A percentile compares a stretch with the other conserved stretches of the same genome.
phyloP scores from a whole-genome alignment of 805 yeast genomes.

The Nakazawaea laoshanensis region DNA sequence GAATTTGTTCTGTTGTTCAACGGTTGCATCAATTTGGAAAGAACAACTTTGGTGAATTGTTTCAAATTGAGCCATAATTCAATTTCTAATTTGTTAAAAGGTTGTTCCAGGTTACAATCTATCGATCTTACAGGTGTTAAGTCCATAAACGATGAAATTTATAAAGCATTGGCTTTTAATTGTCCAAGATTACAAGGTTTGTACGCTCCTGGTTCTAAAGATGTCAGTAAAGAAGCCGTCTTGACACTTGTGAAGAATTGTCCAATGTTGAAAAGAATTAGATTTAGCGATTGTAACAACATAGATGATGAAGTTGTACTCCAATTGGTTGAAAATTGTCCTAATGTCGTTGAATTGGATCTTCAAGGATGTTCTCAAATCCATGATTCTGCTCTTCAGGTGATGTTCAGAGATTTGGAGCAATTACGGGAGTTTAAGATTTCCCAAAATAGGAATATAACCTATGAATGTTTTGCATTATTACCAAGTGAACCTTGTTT shows the following conservation, averaged over 20 bases:
- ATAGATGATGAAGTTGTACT: conserved; percentile 58
- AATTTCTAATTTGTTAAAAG: conserved; percentile 51
- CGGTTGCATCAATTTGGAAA: conserved; percentile 71
- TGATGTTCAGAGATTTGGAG: conserved; percentile 51
- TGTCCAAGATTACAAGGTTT: conserved; percentile 82
- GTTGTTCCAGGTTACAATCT: conserved; percentile 69
- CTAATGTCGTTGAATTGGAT: conserved; percentile 81
- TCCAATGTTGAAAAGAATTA: conserved; percentile 72
- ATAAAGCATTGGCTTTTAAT: conserved; percentile 54
- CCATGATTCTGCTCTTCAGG: conserved; percentile 52
- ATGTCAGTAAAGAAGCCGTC: conserved; percentile 61
- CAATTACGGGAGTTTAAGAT: conserved; percentile 80
- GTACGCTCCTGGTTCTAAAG: conserved; percentile 77
- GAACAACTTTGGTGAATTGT: conserved; percentile 82
- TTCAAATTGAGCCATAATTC: conserved; percentile 50
- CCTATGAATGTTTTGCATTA: conserved; percentile 55
- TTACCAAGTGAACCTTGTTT: conserved; percentile 39
- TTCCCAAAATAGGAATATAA: conserved; percentile 60
- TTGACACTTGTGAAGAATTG: conserved; percentile 50
- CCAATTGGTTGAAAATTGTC: conserved; percentile 62
- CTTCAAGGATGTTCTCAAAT: conserved; percentile 74
- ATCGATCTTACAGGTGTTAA: conserved; percentile 80
- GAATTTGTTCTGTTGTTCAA: conserved; percentile 48
- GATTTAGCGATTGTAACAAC: conserved; percentile 61
- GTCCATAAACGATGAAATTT: conserved; percentile 61